phyloP scores from a whole-genome alignment of 805 yeast genomes.

The Nakazawaea anatomiae region DNA sequence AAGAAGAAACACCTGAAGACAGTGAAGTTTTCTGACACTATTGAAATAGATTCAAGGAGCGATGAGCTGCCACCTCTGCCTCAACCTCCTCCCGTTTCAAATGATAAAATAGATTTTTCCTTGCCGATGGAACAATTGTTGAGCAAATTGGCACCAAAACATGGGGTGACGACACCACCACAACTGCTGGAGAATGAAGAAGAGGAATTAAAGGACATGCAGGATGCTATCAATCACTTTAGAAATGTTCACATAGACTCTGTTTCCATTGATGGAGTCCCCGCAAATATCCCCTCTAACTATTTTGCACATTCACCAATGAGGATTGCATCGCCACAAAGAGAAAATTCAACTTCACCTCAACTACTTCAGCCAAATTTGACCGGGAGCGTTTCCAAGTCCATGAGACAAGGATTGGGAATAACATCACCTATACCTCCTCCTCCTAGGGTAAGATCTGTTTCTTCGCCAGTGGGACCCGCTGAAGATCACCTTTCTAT shows the following conservation, averaged over 20 bases:
- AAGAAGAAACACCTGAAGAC: slow-evolving; percentile 44
- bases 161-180: slow-evolving; percentile 16
- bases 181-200: slow-evolving; percentile 50
- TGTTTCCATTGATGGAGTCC: slow-evolving; percentile 66
- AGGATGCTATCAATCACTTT: slow-evolving; percentile 67
- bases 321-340: slow-evolving; percentile 1
- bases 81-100: slow-evolving; percentile 14
- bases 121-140: slow-evolving; percentile 76
- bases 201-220: slow-evolving; percentile 68
- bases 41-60: slow-evolving; percentile 30
- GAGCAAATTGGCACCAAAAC: slow-evolving; percentile 28
- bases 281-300: slow-evolving; percentile 42
- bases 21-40: slow-evolving; percentile 69
- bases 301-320: slow-evolving; percentile 18
- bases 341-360: slow-evolving; percentile 10
- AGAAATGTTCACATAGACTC: slow-evolving; percentile 76
- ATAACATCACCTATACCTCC: slow-evolving; percentile 7
- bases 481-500: neutral
- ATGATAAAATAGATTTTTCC: slow-evolving; percentile 43
- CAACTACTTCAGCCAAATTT: slow-evolving; percentile 41
- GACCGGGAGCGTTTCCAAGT: slow-evolving; percentile 52
- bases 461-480: slow-evolving; percentile 6
- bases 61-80: slow-evolving; percentile 6
- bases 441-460: slow-evolving; percentile 4
- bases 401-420: slow-evolving; percentile 25